Percentiles rank a stretch among this genome's conserved stretches.
Conservation (phyloP, 192 early-diverging fungal species). For the Coemansia umbellata region DNA sequence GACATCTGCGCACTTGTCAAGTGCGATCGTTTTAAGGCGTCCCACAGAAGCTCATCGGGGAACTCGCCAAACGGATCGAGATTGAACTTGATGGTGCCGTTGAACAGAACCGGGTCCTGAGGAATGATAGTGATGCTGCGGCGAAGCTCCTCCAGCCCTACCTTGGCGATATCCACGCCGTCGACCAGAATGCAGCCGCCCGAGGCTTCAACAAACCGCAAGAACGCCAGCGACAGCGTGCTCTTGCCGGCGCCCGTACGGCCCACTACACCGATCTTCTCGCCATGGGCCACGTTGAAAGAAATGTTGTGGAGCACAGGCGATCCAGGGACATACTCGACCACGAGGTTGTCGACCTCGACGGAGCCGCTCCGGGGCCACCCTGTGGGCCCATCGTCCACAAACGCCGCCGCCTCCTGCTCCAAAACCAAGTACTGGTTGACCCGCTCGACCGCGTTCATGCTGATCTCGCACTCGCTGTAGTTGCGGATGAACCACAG, state of each 20-base stretch:
- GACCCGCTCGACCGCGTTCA: conserved; percentile 88
- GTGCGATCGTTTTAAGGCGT: conserved; percentile 71
- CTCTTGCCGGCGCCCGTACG: conserved; percentile 86
- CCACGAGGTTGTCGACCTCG: conserved; percentile 58
- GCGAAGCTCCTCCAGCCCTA: conserved; percentile 80
- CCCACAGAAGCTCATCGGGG: conserved; percentile 74
- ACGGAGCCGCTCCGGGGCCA: conserved; percentile 75
- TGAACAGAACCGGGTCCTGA: conserved; percentile 83
- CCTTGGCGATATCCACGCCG: conserved; percentile 63
- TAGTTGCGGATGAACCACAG: conserved; percentile 82
- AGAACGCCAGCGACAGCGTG: conserved; percentile 66
- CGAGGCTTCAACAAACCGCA: conserved; percentile 73
- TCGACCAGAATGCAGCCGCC: conserved; percentile 70
- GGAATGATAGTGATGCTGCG: conserved; percentile 82
- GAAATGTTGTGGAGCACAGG: conserved; percentile 76
- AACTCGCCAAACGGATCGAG: conserved; percentile 85
- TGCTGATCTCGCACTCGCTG: conserved; percentile 77
- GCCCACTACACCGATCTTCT: conserved; percentile 91
- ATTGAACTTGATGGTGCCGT: conserved; percentile 79
- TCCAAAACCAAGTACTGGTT: conserved; percentile 78
- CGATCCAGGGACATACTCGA: conserved; percentile 75
- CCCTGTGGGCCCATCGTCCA: conserved; percentile 32
- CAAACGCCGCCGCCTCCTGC: conserved; percentile 59
- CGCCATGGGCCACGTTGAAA: conserved; percentile 61
- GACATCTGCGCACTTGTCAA: conserved; percentile 40